A percentile compares a stretch with the other conserved stretches of the same genome.
These are phyloP conservation scores for Gryganskiella cystojenkinii DNA, from an alignment of 192 early-diverging fungal species.

Conservation along the genomic window DNA sequence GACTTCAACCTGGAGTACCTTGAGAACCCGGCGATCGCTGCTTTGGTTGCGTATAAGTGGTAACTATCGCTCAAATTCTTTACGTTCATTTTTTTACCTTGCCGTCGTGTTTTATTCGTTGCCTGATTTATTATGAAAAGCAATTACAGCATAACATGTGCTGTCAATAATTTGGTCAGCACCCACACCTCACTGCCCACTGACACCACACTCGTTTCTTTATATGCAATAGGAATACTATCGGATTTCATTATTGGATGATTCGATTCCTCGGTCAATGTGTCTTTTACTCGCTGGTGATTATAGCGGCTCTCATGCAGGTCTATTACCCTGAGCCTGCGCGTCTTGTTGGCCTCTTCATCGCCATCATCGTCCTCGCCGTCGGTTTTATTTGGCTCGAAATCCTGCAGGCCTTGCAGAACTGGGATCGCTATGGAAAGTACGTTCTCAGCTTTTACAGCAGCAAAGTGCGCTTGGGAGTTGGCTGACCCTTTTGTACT, in stretches of 20 bases:
- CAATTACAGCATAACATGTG: too few species aligned
- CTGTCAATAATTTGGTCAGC: too few species aligned
- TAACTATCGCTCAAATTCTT: too few species aligned
- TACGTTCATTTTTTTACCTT: too few species aligned
- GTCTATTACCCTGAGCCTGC: neutral
- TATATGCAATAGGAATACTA: slow-evolving; percentile 23
- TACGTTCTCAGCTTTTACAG: too few species aligned
- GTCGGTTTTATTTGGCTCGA: slow-evolving; percentile 17
- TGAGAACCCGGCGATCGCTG: slow-evolving; percentile 26
- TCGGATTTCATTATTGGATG: slow-evolving; percentile 12
- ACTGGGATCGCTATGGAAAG: neutral
- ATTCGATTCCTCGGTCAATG: slow-evolving; percentile 10
- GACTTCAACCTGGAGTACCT: slow-evolving; percentile 10
- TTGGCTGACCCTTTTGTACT: too few species aligned
- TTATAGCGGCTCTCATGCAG: slow-evolving; percentile 4
- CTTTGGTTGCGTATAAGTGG: slow-evolving; percentile 29
- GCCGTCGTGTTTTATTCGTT: neutral
- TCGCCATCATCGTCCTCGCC: neutral
- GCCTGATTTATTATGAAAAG: too few species aligned
- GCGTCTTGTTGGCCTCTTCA: slow-evolving; percentile 4
- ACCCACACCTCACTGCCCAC: too few species aligned
- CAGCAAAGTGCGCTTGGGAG: too few species aligned
- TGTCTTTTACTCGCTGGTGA: slow-evolving; percentile 6
- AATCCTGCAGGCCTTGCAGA: slow-evolving; percentile 1
- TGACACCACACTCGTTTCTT: too few species aligned